These are phyloP conservation scores for Dendrobium huoshanense DNA, from an alignment of 106 monocot species.

Conservation along the genomic window DNA sequence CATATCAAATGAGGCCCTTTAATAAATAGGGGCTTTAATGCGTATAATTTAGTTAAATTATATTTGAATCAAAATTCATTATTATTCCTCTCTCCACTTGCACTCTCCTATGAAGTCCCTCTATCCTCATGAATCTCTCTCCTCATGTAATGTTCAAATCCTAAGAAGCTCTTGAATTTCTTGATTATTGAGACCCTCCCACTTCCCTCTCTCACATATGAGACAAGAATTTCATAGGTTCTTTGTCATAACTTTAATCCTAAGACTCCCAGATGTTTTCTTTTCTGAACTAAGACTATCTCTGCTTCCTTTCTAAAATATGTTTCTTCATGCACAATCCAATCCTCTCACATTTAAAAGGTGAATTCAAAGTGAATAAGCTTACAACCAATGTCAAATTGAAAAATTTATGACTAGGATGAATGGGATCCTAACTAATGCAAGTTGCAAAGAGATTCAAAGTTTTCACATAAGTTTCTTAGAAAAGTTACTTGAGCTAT, in stretches of 20 bases:
- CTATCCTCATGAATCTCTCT: neutral
- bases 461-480: neutral
- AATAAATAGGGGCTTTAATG: neutral
- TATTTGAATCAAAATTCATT: neutral
- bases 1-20: neutral
- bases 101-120: neutral
- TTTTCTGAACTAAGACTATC: neutral
- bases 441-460: neutral
- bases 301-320: neutral
- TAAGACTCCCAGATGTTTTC: neutral
- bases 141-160: neutral
- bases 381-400: neutral
- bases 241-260: neutral
- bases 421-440: neutral
- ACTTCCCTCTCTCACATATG: neutral
- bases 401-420: neutral
- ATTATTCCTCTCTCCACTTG: neutral
- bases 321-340: neutral
- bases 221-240: neutral
- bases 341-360: neutral
- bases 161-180: neutral
- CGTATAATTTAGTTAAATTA: neutral
- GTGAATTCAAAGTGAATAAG: neutral
- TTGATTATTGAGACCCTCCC: neutral
- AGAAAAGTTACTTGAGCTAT: neutral